Percentiles rank a stretch among this genome's conserved stretches.
These are phyloP conservation scores for Beauveria sp. DNA, from an alignment of 2,329 filamentous ascomycete species.

Conservation along the genomic window DNA sequence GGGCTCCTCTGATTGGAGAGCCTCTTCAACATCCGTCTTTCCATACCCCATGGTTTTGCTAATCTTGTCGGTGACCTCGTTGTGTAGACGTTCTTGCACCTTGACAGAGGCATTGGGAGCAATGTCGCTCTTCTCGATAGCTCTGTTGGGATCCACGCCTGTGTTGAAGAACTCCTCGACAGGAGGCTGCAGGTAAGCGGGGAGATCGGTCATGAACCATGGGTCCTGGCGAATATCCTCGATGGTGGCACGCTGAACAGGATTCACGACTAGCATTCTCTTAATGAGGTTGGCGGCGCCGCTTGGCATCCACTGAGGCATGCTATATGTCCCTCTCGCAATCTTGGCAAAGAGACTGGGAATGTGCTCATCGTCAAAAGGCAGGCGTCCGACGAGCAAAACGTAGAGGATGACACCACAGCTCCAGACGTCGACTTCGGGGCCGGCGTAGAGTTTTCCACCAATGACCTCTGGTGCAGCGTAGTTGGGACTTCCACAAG, in stretches of 20 bases:
- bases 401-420: conserved; percentile 87
- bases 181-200: conserved; percentile 77
- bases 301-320: conserved; percentile 82
- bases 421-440: conserved; percentile 98
- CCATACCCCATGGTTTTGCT: conserved; percentile 98
- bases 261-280: conserved; percentile 91
- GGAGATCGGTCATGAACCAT: conserved; percentile 86
- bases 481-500: conserved; percentile 96
- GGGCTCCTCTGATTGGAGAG: conserved; percentile 82
- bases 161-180: conserved; percentile 90
- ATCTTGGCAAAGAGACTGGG: conserved; percentile 98
- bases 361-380: conserved; percentile 98
- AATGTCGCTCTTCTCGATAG: conserved; percentile 76
- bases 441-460: conserved; percentile 92
- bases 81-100: conserved; percentile 82
- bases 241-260: conserved; percentile 88
- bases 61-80: conserved; percentile 89
- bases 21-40: conserved; percentile 90
- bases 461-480: conserved; percentile 96
- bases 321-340: conserved; percentile 83
- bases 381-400: conserved; percentile 71
- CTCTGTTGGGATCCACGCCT: conserved; percentile 86
- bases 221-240: conserved; percentile 87
- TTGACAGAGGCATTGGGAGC: conserved; percentile 70
- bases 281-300: conserved; percentile 79